Evolutionary conservation across 306 rosid species (phyloP).

Genomic region (Quercus mongolica): DNA sequence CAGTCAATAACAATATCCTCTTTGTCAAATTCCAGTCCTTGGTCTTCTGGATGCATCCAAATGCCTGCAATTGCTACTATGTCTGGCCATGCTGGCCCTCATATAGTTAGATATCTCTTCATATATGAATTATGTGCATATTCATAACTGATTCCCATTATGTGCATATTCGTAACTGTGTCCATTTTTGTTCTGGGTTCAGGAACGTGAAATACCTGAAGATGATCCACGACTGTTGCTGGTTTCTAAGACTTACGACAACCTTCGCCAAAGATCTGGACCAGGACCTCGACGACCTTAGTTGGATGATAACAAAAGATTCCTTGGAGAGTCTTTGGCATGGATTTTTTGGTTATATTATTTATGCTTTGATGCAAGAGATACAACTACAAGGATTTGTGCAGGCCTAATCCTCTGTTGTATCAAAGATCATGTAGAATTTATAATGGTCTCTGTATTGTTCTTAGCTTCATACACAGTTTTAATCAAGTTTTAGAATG

Average conservation of each 20-base stretch:
- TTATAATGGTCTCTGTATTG: neutral
- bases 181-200: conserved; percentile 11
- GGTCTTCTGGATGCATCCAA: neutral
- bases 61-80: neutral
- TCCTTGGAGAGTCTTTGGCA: neutral
- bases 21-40: neutral
- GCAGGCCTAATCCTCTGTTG: neutral
- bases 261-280: conserved; percentile 37
- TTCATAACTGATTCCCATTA: neutral
- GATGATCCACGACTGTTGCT: conserved; percentile 73
- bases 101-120: neutral
- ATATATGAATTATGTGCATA: neutral
- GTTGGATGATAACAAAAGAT: conserved; percentile 13
- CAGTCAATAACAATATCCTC: neutral
- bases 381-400: neutral
- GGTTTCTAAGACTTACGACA: conserved; percentile 43
- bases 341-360: neutral
- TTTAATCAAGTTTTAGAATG: neutral
- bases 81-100: neutral
- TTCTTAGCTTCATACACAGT: neutral
- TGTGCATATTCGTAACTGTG: neutral
- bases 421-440: neutral
- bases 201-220: conserved; percentile 77
- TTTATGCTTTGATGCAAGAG: neutral
- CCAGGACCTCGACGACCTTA: neutral